These are phyloP conservation scores for Aquilaria yunnanensis DNA, from an alignment of 345 rosid genomes.

Conservation along the genomic window DNA sequence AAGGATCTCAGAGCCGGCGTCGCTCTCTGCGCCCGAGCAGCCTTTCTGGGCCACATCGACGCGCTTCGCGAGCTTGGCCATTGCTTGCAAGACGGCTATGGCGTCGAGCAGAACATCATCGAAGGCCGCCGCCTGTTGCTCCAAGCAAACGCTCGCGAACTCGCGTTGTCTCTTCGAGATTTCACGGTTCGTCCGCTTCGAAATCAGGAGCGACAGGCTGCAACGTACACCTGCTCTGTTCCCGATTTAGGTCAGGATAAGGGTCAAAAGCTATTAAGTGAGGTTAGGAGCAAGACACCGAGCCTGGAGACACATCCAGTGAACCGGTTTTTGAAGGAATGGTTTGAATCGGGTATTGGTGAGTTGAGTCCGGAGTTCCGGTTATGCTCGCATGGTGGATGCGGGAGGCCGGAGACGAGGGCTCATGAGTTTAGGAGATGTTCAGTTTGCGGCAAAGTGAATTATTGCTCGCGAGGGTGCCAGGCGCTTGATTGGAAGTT, in stretches of 20 bases:
- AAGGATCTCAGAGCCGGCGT: slow-evolving; percentile 59
- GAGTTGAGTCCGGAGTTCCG: slow-evolving; percentile 19
- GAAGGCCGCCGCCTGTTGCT: slow-evolving; percentile 51
- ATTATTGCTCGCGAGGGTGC: slow-evolving; percentile 88
- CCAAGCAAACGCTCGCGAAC: slow-evolving; percentile 57
- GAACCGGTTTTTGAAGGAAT: slow-evolving; percentile 44
- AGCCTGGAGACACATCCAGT: slow-evolving; percentile 46
- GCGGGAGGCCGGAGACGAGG: slow-evolving; percentile 86
- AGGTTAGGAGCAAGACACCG: slow-evolving; percentile 34
- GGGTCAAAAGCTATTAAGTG: slow-evolving; percentile 25
- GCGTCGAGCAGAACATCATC: slow-evolving; percentile 33
- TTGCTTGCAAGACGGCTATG: slow-evolving; percentile 72
- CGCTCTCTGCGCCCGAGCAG: slow-evolving; percentile 54
- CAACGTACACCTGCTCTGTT: neutral
- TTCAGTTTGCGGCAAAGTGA: slow-evolving; percentile 75
- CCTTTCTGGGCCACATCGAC: slow-evolving; percentile 51
- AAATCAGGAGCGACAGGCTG: neutral
- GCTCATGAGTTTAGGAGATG: slow-evolving; percentile 78
- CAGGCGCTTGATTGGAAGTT: slow-evolving; percentile 92
- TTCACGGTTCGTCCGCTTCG: slow-evolving; percentile 5
- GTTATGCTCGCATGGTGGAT: slow-evolving; percentile 47
- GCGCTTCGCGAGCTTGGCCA: slow-evolving; percentile 68
- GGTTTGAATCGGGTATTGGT: slow-evolving; percentile 38
- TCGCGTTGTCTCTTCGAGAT: slow-evolving; percentile 29
- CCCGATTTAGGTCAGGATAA: neutral